Base-by-base conservation (phyloP, 1,139 yeast species). In the Debaryomyces fabryi region DNA sequence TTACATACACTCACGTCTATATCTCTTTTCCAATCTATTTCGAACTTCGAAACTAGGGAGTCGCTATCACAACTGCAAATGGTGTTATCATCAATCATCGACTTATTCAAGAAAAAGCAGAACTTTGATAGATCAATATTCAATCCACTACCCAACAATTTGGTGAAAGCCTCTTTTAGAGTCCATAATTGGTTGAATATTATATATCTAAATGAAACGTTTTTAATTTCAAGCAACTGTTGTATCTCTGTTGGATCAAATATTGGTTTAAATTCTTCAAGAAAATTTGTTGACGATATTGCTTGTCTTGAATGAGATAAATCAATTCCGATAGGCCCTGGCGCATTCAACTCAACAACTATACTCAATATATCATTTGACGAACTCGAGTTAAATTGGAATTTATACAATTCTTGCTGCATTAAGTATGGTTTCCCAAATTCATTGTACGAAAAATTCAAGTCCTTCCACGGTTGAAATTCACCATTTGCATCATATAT, bases 81-180 rank as follows among this genome's bases (percentile, higher is more conserved):
- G 10, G 18, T 20, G 5, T 36, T 35, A n/a, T 42, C 35, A 24
- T 38, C 43, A 9, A 25, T 10, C 20, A 23, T 30, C 12, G 47
- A 34, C 4, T 39, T 39, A 9, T 41, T 36, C 38, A 58, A 42
- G 20, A 46, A 35, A 34, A 62, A 63, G 12, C 46, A 47, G 46
- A 68, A 62, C 24, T 50, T 53, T 1, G 69, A 62, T 49, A 85
- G 64, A 39, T 83, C 83, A 15, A 76, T 67, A 52, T 83, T 79
- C 24, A 86, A 65, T 0, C 95, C 93, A 16, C 74, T 65, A 0
- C 93, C 93, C 5, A 78, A 54, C 23, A 74, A 74, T 57, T 86
- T 87, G 3, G 86, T 77, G 54, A 81, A 85, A 30, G 88, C 80
- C 59, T 87, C 95, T 58, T 87, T 87, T 47, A 86, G 61, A 0